These are phyloP conservation scores for Penicillium sp. DNA, from an alignment of 2,329 filamentous ascomycete genomes.

Conservation along the genomic window DNA sequence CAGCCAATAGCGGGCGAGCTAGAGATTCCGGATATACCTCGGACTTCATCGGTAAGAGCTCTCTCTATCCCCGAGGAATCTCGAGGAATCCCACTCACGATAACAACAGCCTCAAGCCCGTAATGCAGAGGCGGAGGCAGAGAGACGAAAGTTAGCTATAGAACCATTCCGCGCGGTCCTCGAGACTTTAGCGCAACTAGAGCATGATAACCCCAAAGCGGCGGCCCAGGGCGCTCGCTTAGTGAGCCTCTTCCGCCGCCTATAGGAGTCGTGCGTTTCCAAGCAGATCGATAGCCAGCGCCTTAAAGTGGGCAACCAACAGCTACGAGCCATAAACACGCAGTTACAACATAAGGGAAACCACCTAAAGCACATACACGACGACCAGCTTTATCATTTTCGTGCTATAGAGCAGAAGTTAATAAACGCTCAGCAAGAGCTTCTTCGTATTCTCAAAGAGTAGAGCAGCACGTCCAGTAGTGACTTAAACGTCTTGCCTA, in stretches of 20 bases:
- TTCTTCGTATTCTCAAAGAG: neutral
- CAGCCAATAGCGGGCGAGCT: no score
- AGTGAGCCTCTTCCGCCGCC: no score
- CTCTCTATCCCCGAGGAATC: neutral
- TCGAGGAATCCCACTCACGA: neutral
- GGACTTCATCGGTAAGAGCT: neutral
- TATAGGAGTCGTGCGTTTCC: conserved; percentile 12
- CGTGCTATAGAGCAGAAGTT: neutral
- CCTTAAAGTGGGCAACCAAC: neutral
- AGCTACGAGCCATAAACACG: neutral
- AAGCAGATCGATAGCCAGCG: conserved; percentile 7
- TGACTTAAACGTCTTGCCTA: neutral
- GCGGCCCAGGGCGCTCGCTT: conserved; percentile 13
- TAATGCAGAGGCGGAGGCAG: neutral
- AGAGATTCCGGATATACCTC: no score
- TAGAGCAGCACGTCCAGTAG: neutral
- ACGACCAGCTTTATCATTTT: neutral
- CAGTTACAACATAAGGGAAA: neutral
- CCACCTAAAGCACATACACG: neutral
- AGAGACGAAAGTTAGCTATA: neutral
- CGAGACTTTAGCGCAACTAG: neutral
- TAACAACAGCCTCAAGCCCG: neutral
- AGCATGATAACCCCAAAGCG: conserved; percentile 12
- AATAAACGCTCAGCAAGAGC: neutral
- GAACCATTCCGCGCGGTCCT: neutral